A percentile compares a stretch with the other conserved stretches of the same genome.
phyloP scores from a whole-genome alignment of 768 basidiomycete species.

The Amanita brunnescens region DNA sequence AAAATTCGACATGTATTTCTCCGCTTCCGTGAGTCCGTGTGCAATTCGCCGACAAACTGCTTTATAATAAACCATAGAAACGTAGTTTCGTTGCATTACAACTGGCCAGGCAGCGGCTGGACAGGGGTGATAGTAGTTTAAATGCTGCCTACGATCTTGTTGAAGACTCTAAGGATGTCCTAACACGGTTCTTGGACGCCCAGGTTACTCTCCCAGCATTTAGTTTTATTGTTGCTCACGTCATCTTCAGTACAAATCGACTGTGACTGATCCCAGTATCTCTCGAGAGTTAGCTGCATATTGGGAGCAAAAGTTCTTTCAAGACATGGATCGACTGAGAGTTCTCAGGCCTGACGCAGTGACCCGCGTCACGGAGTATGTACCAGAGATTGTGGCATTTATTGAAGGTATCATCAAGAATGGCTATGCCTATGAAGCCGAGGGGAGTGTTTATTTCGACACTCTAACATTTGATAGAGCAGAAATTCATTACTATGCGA shows the following conservation, averaged over 20 bases:
- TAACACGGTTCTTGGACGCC: constrained; percentile 54
- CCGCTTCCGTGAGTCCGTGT: constrained; percentile 54
- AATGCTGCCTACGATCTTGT: constrained; percentile 52
- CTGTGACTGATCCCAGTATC: constrained; percentile 80
- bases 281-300: constrained; percentile 73
- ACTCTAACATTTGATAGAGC: constrained; percentile 73
- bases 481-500: constrained; percentile 79
- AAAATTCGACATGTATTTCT: constrained; percentile 87
- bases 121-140: constrained; percentile 27
- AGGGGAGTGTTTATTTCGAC: constrained; percentile 90
- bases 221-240: constrained; percentile 5
- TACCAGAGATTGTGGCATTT: constrained; percentile 89
- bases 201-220: constrained; percentile 38
- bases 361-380: constrained; percentile 94
- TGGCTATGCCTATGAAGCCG: constrained; percentile 63
- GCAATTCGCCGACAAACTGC: constrained; percentile 8
- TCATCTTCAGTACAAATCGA: constrained; percentile 52
- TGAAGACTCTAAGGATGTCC: constrained; percentile 42
- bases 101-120: constrained; percentile 35
- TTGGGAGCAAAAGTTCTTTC: constrained; percentile 88
- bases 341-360: constrained; percentile 85
- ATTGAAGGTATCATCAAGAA: constrained; percentile 79
- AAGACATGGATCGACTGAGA: constrained; percentile 83
- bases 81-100: constrained; percentile 45
- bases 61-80: constrained; percentile 28